Evolutionary conservation across 2,329 filamentous ascomycete genomes (phyloP).

Genomic region (Bipolaris cookei): DNA sequence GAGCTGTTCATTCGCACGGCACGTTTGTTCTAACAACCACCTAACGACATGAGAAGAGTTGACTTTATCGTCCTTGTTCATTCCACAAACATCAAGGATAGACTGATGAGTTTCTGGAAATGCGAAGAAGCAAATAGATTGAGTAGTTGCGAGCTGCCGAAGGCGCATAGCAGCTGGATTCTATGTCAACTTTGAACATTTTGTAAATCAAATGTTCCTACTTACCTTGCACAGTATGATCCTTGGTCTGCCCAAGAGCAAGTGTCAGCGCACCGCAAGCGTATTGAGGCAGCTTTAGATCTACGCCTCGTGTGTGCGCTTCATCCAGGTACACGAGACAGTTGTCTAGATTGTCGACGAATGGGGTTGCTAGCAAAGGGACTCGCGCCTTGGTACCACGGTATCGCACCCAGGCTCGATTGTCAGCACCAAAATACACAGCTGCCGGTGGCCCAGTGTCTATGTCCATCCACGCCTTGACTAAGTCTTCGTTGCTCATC

Average conservation of each 20-base stretch:
- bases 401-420: constrained; percentile 63
- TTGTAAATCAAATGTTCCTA: not conserved
- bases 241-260: constrained; percentile 69
- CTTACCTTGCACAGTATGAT: constrained; percentile 68
- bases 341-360: constrained; percentile 58
- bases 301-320: constrained; percentile 72
- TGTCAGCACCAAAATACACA: constrained; percentile 63
- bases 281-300: constrained; percentile 64
- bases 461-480: constrained; percentile 57
- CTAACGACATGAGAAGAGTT: constrained; percentile 60
- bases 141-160: constrained; percentile 60
- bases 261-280: constrained; percentile 72
- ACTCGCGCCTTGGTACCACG: constrained; percentile 53
- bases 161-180: constrained; percentile 67
- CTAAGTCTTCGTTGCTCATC: constrained; percentile 55
- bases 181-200: constrained; percentile 6
- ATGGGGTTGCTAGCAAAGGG: constrained; percentile 64
- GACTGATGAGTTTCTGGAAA: constrained; percentile 66
- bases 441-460: constrained; percentile 38
- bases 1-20: constrained; percentile 60
- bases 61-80: constrained; percentile 28
- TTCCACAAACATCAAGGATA: constrained; percentile 59
- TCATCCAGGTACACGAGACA: constrained; percentile 75
- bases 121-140: constrained; percentile 59
- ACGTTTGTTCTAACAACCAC: constrained; percentile 70